Conservation (phyloP, 2,329 filamentous ascomycete species). For the Hirsutella rhossiliensis region DNA sequence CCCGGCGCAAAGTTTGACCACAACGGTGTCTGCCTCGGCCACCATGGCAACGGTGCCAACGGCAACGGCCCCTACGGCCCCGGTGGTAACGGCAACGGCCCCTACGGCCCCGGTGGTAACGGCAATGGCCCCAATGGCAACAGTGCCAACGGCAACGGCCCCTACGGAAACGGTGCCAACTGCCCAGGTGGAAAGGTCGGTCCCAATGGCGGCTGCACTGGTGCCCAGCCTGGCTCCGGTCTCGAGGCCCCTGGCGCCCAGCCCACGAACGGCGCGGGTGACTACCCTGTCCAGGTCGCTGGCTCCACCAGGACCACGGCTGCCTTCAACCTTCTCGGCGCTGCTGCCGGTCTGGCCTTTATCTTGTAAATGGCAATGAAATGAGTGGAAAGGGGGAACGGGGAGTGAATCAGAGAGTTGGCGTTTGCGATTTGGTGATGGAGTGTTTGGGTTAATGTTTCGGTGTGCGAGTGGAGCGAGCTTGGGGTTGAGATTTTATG, state of each 20-base stretch:
- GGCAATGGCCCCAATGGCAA: neutral
- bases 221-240: too few species aligned
- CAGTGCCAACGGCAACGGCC: neutral
- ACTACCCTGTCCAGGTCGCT: constrained; percentile 3
- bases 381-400: neutral
- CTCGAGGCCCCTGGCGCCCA: too few species aligned
- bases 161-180: neutral
- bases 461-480: neutral
- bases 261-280: neutral
- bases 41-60: neutral
- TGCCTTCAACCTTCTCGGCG: constrained; percentile 10
- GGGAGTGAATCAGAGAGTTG: neutral
- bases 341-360: constrained; percentile 10
- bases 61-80: neutral
- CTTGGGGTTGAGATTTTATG: neutral
- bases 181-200: too few species aligned
- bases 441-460: neutral
- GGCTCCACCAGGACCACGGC: constrained; percentile 8
- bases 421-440: neutral
- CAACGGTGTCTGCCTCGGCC: neutral
- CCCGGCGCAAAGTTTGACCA: neutral
- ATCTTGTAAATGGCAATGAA: constrained; percentile 8
- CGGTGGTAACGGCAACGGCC: neutral
- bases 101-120: constrained; percentile 1
- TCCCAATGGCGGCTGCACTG: too few species aligned